Base-by-base conservation (phyloP, 2,329 filamentous ascomycete species). In the Cordyceps tenuipes region DNA sequence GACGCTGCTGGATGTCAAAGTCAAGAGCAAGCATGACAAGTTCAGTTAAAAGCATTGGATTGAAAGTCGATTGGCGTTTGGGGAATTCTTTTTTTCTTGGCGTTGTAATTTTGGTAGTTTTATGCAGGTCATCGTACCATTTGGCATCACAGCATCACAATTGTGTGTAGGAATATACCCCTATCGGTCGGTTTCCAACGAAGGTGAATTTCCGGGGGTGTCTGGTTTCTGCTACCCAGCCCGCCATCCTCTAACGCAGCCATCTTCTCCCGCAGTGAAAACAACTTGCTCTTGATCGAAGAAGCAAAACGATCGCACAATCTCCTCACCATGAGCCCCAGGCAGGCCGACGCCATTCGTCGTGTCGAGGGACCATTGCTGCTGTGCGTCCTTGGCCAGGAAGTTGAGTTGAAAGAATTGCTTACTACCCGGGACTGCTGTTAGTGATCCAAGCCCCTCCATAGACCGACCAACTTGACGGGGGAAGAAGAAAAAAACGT, bases 1-100 rank as follows among this genome's bases (percentile, higher is more conserved):
- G 75, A 83, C 83, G 66, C 75, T 97, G 68, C 75, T 97, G 64
- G 87, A 95, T 74, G 78, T 97, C 59, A 94, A 93, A 73, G 88
- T 94, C 34, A 96, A 96, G 77, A 86, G 86, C 60, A 96, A 96
- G 76, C 92, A 96, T 75, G 91, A 96, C 75, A 96, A 96, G 73
- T 96, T 70, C 65, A 70, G 71, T 10, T 75, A 63, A 73, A 73
- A 23, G 23, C 23, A 21, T 21, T 13, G 10, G 9, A 12, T 5
- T n/a, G 17, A 36, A 36, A 36, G 34, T 36, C 34, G 9, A 10
- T 10, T 36, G 34, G 9, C 29, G 3, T 7, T 21, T 8, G 13
- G 17, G n/a, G n/a, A n/a, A n/a, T n/a, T 4, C 43, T 26, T 31
- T 47, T 15, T 13, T 39, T 55, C 5, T 31, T 23, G 23, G 39